Evolutionary conservation across 2,329 filamentous ascomycete genomes (phyloP), one percentile per base, ranked within the genome.

Genomic region (Penicillium hordei): DNA sequence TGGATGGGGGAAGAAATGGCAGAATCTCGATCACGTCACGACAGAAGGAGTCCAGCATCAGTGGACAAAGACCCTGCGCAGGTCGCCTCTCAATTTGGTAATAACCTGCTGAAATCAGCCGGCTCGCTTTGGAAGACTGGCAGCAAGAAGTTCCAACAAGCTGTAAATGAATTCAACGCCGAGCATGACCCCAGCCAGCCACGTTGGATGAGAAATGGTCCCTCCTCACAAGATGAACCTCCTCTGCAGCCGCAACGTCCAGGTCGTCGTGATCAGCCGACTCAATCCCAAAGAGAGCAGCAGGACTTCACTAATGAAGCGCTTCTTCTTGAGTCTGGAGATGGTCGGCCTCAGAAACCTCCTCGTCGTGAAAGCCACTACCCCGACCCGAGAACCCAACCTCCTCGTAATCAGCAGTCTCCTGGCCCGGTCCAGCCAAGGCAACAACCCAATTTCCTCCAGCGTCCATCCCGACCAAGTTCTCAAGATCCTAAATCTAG

Each of bases 71-170:
- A 97, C 66, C 82, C 96, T 55, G 81, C 90, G 17, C 91, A 93
- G 69, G 83, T 89, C 43, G 93, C 93, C 2, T 86, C 91, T 6
- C 89, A 93, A 34, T 82, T 97, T 69, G 90, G 94, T 0, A 91
- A 80, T 44, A 95, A 84, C 60, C 76, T 99, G 13, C 87, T 97
- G 74, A 99, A 99, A 73, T 94, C 93, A 3, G 94, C 94, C 2
- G 96, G 95, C 65, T 93, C 91, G 0, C 78, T 97, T 0, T 99
- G 94, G 94, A 99, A 96, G 72, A 90, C 89, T 3, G 88, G 93
- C 0, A 91, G 93, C 70, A 99, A 96, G 76, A 93, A 91, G 72
- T 85, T 97, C 57, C 91, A 96, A 68, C 91, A 94, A 74, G 93
- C 91, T 5, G 90, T 97, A 34, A 87, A 92, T 9, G 94, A 99